Percentiles rank a stretch among this genome's conserved stretches.
These are phyloP conservation scores for Malassezia yamatoensis DNA, from an alignment of 1,284 basidiomycete species.

Conservation along the genomic window DNA sequence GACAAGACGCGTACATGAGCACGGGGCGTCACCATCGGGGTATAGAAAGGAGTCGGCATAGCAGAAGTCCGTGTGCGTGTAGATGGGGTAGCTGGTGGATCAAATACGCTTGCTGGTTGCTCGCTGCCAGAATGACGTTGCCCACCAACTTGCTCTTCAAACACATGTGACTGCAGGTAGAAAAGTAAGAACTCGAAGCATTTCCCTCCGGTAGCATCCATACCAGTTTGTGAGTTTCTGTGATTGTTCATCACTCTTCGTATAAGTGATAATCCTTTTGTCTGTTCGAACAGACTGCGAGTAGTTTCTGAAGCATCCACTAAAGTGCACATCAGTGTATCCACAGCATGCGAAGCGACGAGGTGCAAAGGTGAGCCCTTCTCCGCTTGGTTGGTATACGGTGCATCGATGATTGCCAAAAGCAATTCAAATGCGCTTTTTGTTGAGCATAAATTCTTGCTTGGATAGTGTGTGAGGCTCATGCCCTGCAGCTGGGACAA, in stretches of 20 bases:
- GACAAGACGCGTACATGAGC: conserved; percentile 6
- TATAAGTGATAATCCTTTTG: conserved; percentile 6
- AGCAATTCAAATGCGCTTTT: conserved; percentile 11
- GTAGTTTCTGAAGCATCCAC: conserved; percentile 8
- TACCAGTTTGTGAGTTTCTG: background rate
- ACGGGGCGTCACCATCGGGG: conserved; percentile 8
- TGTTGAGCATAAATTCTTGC: conserved; percentile 13
- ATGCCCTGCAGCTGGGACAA: conserved; percentile 16
- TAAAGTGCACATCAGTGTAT: conserved; percentile 18
- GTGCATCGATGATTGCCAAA: conserved; percentile 5
- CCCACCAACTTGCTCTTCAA: conserved; percentile 12
- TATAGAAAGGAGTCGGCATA: conserved; percentile 9
- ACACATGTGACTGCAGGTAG: conserved; percentile 11
- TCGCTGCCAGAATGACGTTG: background rate
- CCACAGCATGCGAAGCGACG: conserved; percentile 11
- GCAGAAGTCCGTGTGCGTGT: background rate
- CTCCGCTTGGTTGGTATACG: conserved; percentile 2
- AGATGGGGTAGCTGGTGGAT: background rate
- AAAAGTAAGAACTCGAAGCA: conserved; percentile 17
- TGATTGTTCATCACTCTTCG: conserved; percentile 14
- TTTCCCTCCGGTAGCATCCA: conserved; percentile 7
- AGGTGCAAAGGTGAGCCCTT: conserved; percentile 5
- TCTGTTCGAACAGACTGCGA: conserved; percentile 15
- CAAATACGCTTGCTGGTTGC: background rate
- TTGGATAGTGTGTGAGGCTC: conserved; percentile 13